These are phyloP conservation scores for Metarhizium anisopliae DNA, from an alignment of 2,329 filamentous ascomycete genomes.

Conservation along the genomic window DNA sequence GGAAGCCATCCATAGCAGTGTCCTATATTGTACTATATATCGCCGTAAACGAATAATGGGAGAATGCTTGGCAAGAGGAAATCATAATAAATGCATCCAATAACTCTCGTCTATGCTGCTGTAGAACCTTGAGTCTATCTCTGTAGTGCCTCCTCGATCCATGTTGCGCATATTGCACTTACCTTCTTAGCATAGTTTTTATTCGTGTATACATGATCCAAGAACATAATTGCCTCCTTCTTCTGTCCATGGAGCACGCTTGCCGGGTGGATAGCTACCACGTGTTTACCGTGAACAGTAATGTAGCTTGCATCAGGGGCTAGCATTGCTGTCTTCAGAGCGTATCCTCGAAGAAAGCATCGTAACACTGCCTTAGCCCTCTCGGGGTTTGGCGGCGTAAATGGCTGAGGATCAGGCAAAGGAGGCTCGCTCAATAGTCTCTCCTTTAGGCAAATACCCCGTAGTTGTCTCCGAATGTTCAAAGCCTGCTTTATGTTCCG, in stretches of 20 bases:
- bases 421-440: conserved; percentile 38
- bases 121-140: conserved; percentile 9
- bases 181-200: conserved; percentile 62
- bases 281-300: conserved; percentile 50
- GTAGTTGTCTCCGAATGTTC: conserved; percentile 53
- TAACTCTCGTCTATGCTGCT: background rate
- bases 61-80: background rate
- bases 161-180: conserved; percentile 49
- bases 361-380: conserved; percentile 44
- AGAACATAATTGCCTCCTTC: conserved; percentile 58
- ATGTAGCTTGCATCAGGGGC: conserved; percentile 52
- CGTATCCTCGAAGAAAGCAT: conserved; percentile 55
- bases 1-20: background rate
- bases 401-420: conserved; percentile 45
- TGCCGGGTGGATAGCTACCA: conserved; percentile 52
- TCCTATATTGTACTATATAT: background rate
- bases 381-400: conserved; percentile 44
- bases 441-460: conserved; percentile 44
- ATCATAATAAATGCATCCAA: background rate
- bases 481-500: conserved; percentile 55
- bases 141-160: conserved; percentile 44
- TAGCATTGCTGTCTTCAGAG: conserved; percentile 50
- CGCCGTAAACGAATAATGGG: background rate
- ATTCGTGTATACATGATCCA: conserved; percentile 57
- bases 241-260: conserved; percentile 55